These are phyloP conservation scores for Byssoonygena ceratinophila DNA, from an alignment of 2,329 filamentous ascomycete species.

Conservation along the genomic window DNA sequence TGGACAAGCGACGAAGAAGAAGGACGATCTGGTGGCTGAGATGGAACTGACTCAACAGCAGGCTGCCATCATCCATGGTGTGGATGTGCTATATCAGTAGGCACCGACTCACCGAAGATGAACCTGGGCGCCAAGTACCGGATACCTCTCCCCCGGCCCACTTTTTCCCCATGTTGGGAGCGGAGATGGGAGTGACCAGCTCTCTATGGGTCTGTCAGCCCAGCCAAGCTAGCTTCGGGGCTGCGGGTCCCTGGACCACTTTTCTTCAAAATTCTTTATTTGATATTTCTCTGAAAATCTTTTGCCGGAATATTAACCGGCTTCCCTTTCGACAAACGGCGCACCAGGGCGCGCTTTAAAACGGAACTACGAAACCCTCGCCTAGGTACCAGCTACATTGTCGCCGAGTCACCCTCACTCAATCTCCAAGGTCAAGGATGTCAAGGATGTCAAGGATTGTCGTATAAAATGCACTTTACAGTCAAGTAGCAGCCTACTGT, in stretches of 20 bases:
- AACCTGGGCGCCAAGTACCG: conserved; percentile 11
- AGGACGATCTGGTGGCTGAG: neutral
- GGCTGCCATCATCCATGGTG: no score
- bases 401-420: neutral
- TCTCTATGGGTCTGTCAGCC: neutral
- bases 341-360: no score
- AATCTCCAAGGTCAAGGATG: no score
- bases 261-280: no score
- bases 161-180: conserved; percentile 1
- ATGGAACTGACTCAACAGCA: neutral
- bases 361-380: no score
- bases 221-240: neutral
- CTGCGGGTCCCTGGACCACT: neutral
- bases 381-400: conserved; percentile 4
- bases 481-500: neutral
- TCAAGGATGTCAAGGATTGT: no score
- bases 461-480: no score
- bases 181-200: neutral
- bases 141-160: conserved; percentile 1
- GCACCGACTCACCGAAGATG: neutral
- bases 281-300: no score
- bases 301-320: no score
- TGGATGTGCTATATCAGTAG: no score
- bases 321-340: no score
- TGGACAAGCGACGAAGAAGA: neutral